Conservation (phyloP, 495 filamentous ascomycete species). For the Podospora anserina region DNA sequence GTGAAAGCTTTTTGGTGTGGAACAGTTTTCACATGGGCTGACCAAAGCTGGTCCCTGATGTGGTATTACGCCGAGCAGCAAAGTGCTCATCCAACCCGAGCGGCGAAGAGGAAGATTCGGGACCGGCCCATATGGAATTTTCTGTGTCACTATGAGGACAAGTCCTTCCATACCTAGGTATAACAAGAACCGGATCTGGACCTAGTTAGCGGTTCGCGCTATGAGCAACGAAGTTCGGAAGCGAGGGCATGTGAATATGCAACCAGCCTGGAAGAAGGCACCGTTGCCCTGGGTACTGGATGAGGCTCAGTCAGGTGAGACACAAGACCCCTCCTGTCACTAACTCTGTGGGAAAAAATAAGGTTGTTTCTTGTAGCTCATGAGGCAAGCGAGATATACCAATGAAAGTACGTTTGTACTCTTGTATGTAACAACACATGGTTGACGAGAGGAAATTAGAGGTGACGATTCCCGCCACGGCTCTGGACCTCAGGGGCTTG, state of each 20-base stretch:
- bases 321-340: background rate
- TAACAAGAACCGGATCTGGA: background rate
- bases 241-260: background rate
- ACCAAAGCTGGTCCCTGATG: background rate
- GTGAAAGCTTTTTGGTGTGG: background rate
- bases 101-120: background rate
- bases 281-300: background rate
- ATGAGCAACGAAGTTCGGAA: background rate
- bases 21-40: background rate
- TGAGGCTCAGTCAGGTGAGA: background rate
- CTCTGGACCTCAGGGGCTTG: background rate
- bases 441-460: background rate
- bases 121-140: background rate
- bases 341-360: background rate
- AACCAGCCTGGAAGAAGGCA: background rate
- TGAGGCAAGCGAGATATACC: background rate
- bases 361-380: background rate
- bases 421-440: background rate
- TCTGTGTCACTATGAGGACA: background rate
- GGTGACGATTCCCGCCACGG: background rate
- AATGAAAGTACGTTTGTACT: background rate
- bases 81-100: background rate
- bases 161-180: background rate
- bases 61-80: background rate
- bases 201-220: background rate